Base-by-base conservation (phyloP, 106 monocot genomes). In the Platanthera zijinensis region DNA sequence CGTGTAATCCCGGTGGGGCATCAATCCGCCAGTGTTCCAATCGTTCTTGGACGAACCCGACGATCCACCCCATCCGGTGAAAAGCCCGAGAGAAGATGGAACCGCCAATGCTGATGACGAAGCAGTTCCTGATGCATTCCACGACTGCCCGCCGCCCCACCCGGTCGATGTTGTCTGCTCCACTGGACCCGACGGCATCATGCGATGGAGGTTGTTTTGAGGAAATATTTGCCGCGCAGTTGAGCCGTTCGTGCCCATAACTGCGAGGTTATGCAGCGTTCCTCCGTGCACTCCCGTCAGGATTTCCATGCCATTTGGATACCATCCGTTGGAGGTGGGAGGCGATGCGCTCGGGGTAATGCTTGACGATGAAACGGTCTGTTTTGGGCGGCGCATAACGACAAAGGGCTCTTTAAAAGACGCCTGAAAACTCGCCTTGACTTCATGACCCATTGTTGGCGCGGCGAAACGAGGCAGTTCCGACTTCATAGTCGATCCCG, bases 361-460 rank as follows among this genome's bases (percentile, higher is more conserved):
- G 18, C 79, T 79, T 49, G 82, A 73, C 5, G 61, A 62, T 7
- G 74, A 53, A 53, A 71, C 86, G 7, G 85, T 87, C 17, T 87
- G 89, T 57, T 79, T 85, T 50, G 79, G 91, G 2, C 93, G 91
- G 70, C 91, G 91, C 91, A 97, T 93, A 75, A 97, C 69, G 14
- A 83, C 77, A 32, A 70, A 70, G n/a, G 93, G 86, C 70, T 97
- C 96, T 81, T 81, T 70, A 15, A n/a, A 2, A 17, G 5, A 77
- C 80, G 8, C 54, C 51, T 50, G 73, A 52, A 72, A 48, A 63
- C 47, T 78, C 6, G 75, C 59, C 84, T 83, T 89, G 2, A 78
- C 63, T 56, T 89, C 84, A 77, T 54, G 82, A 51, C 54, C 70
- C 10, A 63, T 12, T 51, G 79, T 77, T 0, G 71, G 39, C 39